Percentiles rank a stretch among this genome's conserved stretches.
Evolutionary conservation across 1,284 basidiomycete species (phyloP).

Genomic region (Hypsizygus ulmarius): DNA sequence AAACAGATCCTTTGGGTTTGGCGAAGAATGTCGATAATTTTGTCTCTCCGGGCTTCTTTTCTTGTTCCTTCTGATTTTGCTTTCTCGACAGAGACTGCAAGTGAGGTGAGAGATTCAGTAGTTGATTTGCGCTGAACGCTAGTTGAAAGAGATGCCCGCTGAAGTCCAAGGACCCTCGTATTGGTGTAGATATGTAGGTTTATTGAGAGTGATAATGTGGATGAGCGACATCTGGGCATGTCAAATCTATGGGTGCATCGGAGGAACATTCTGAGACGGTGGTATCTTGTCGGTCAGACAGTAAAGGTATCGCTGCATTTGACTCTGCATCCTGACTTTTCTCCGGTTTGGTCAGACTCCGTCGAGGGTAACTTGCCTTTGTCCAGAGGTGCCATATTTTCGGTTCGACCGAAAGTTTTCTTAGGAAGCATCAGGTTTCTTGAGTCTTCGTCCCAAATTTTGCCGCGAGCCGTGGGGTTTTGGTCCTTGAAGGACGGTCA

Average conservation of each 20-base stretch:
- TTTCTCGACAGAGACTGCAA: conserved; percentile 26
- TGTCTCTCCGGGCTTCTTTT: conserved; percentile 42
- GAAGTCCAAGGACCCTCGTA: not conserved
- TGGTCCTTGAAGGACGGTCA: conserved; percentile 11
- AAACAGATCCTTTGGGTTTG: conserved; percentile 29
- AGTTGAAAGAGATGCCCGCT: conserved; percentile 9
- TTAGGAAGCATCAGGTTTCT: conserved; percentile 78
- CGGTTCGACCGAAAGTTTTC: conserved; percentile 67
- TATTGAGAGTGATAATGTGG: conserved; percentile 1
- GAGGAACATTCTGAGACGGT: not conserved
- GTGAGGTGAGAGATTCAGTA: conserved; percentile 18
- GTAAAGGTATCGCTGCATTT: too few species aligned
- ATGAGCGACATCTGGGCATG: not conserved
- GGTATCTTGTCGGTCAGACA: too few species aligned
- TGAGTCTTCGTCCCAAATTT: conserved; percentile 82
- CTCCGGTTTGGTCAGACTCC: not conserved
- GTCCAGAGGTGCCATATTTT: not conserved
- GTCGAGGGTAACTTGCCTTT: not conserved
- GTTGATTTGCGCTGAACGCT: conserved; percentile 21
- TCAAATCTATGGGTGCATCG: not conserved
- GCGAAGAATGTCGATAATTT: conserved; percentile 64
- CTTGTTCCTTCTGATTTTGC: conserved; percentile 23
- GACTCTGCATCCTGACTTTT: too few species aligned
- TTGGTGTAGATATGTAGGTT: not conserved
- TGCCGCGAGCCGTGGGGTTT: conserved; percentile 72